These are phyloP conservation scores for Gamsiella multidivaricata DNA, from an alignment of 192 early-diverging fungal genomes.

Conservation along the genomic window DNA sequence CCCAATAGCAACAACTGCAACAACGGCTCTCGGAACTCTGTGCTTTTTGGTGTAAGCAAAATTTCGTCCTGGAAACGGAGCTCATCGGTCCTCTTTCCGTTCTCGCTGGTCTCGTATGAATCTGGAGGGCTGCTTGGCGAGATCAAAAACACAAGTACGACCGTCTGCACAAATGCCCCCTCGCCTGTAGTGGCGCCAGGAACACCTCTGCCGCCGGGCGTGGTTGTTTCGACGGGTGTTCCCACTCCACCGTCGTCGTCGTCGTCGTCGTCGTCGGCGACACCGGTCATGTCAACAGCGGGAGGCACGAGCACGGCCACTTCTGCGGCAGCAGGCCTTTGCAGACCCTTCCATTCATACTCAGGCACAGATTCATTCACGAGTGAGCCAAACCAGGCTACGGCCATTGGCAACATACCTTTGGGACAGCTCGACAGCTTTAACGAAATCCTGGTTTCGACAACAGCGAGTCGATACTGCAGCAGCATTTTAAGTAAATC, in stretches of 20 bases:
- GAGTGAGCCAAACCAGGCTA: no score
- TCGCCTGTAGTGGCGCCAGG: conserved; percentile 29
- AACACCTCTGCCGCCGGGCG: conserved; percentile 23
- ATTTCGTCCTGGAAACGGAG: conserved; percentile 25
- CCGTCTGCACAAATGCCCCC: conserved; percentile 18
- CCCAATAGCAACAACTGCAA: neutral
- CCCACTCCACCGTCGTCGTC: conserved; percentile 2
- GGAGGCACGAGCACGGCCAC: neutral
- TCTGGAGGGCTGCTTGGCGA: conserved; percentile 30
- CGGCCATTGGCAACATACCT: no score
- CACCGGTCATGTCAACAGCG: neutral
- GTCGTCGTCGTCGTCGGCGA: neutral
- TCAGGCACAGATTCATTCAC: no score
- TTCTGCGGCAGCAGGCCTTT: no score
- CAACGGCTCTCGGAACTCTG: neutral
- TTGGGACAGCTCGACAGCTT: no score
- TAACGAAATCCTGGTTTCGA: no score
- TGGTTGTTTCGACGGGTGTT: conserved; percentile 25
- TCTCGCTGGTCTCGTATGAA: conserved; percentile 40
- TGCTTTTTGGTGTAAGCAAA: neutral
- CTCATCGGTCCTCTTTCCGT: conserved; percentile 32
- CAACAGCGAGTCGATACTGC: no score
- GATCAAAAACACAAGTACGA: conserved; percentile 27
- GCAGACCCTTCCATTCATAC: no score
- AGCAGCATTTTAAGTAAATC: no score